Percentiles rank a stretch among this genome's conserved stretches.
These are phyloP conservation scores for Favolaschia claudopus DNA, from an alignment of 768 basidiomycete species.

Conservation along the genomic window DNA sequence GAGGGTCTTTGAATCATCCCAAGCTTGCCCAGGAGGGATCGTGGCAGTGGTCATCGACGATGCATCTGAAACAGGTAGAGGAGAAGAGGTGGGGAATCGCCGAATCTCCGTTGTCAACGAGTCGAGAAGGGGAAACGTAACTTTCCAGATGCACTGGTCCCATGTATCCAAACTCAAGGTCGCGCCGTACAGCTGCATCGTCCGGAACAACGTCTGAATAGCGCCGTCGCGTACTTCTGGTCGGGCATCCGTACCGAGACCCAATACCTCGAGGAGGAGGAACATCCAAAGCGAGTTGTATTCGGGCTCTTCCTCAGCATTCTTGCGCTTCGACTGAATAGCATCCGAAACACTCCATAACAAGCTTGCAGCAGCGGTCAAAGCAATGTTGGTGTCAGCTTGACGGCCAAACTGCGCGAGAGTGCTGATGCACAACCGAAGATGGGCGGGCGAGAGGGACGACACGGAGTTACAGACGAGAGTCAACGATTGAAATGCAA, in stretches of 20 bases:
- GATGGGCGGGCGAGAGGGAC: slow-evolving; percentile 78
- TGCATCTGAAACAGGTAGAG: neutral
- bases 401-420: slow-evolving; percentile 93
- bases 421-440: slow-evolving; percentile 89
- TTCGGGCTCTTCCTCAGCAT: slow-evolving; percentile 66
- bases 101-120: slow-evolving; percentile 67
- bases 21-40: slow-evolving; percentile 53
- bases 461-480: slow-evolving; percentile 94
- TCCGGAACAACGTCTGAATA: slow-evolving; percentile 94
- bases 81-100: slow-evolving; percentile 36
- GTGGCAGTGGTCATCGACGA: slow-evolving; percentile 24
- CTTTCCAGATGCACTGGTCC: slow-evolving; percentile 91
- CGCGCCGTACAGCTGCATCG: slow-evolving; percentile 92
- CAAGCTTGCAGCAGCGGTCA: slow-evolving; percentile 92
- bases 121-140: slow-evolving; percentile 88
- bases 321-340: slow-evolving; percentile 84
- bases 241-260: slow-evolving; percentile 81
- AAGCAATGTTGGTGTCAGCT: slow-evolving; percentile 92
- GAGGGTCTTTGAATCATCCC: slow-evolving; percentile 90
- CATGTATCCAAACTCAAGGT: slow-evolving; percentile 84
- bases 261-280: slow-evolving; percentile 82
- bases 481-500: slow-evolving; percentile 93
- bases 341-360: slow-evolving; percentile 97
- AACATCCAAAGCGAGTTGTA: slow-evolving; percentile 95
- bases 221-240: slow-evolving; percentile 93